A percentile compares a stretch with the other conserved stretches of the same genome.
Conservation (phyloP, 768 basidiomycete genomes). For the Podaxis carcinomalis region DNA sequence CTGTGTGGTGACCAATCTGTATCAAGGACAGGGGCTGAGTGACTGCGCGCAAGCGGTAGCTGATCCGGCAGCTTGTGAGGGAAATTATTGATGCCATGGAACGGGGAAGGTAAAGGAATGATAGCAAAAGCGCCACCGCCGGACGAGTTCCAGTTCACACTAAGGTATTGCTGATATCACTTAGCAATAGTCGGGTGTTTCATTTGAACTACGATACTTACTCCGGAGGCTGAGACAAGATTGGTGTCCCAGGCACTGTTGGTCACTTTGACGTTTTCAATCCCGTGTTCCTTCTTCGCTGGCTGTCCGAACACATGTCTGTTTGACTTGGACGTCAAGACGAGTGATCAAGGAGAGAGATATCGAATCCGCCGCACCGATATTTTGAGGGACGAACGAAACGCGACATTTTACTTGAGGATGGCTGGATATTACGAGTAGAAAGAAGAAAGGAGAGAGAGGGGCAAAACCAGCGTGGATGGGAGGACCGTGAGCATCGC, state of each 20-base stretch:
- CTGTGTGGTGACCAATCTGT: slow-evolving; percentile 97
- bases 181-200: neutral
- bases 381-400: slow-evolving; percentile 88
- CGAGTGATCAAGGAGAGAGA: slow-evolving; percentile 10
- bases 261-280: slow-evolving; percentile 83
- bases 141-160: slow-evolving; percentile 91
- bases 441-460: neutral
- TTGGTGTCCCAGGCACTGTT: slow-evolving; percentile 97
- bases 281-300: slow-evolving; percentile 76
- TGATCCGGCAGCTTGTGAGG: slow-evolving; percentile 86
- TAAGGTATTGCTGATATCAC: slow-evolving; percentile 65
- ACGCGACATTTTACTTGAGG: slow-evolving; percentile 61
- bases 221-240: slow-evolving; percentile 78
- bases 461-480: neutral
- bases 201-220: slow-evolving; percentile 30
- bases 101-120: slow-evolving; percentile 78
- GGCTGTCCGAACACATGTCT: slow-evolving; percentile 92
- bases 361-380: slow-evolving; percentile 41
- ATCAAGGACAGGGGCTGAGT: slow-evolving; percentile 83
- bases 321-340: slow-evolving; percentile 4
- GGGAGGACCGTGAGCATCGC: slow-evolving; percentile 6
- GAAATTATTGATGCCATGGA: slow-evolving; percentile 47
- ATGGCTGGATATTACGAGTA: neutral
- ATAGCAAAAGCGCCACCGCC: slow-evolving; percentile 96
- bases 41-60: slow-evolving; percentile 85